Evolutionary conservation across 2,329 filamentous ascomycete genomes (phyloP).

Genomic region (Blastomyces parvus): DNA sequence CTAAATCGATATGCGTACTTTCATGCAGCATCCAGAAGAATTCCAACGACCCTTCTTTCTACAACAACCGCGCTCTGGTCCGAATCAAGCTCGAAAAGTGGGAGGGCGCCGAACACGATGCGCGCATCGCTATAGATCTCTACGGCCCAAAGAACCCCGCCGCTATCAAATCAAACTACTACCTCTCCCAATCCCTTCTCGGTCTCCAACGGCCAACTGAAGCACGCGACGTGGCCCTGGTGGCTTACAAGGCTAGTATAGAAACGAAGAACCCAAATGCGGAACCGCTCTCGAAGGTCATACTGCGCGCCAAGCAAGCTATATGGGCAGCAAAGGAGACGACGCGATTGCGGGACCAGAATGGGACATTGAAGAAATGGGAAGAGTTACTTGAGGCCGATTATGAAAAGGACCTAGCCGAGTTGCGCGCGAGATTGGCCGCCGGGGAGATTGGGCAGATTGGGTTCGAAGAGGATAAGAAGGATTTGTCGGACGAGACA

Average conservation of each 20-base stretch:
- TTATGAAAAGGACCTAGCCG: slow-evolving; percentile 28
- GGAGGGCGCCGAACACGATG: slow-evolving; percentile 68
- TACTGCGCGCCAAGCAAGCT: slow-evolving; percentile 73
- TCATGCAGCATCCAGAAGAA: slow-evolving; percentile 61
- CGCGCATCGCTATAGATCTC: slow-evolving; percentile 62
- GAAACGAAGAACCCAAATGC: slow-evolving; percentile 56
- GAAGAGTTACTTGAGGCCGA: slow-evolving; percentile 35
- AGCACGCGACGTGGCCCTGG: slow-evolving; percentile 59
- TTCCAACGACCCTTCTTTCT: slow-evolving; percentile 65
- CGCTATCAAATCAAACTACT: slow-evolving; percentile 74
- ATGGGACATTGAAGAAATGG: slow-evolving; percentile 32
- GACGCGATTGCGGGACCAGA: slow-evolving; percentile 37
- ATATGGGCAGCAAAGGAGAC: slow-evolving; percentile 69
- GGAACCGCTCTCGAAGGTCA: slow-evolving; percentile 59
- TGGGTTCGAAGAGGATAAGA: slow-evolving; percentile 59
- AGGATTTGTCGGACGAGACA: slow-evolving; percentile 44
- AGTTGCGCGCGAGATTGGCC: slow-evolving; percentile 28
- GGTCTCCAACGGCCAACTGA: slow-evolving; percentile 60
- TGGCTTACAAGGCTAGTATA: slow-evolving; percentile 63
- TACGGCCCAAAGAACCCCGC: slow-evolving; percentile 40
- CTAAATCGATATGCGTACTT: background rate
- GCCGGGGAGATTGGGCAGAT: slow-evolving; percentile 44
- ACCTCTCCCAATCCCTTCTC: slow-evolving; percentile 76
- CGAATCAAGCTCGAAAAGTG: slow-evolving; percentile 65
- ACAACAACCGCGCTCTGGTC: slow-evolving; percentile 81